Evolutionary conservation across 2,329 filamentous ascomycete species (phyloP).

Genomic region (Penicillium olsonii): DNA sequence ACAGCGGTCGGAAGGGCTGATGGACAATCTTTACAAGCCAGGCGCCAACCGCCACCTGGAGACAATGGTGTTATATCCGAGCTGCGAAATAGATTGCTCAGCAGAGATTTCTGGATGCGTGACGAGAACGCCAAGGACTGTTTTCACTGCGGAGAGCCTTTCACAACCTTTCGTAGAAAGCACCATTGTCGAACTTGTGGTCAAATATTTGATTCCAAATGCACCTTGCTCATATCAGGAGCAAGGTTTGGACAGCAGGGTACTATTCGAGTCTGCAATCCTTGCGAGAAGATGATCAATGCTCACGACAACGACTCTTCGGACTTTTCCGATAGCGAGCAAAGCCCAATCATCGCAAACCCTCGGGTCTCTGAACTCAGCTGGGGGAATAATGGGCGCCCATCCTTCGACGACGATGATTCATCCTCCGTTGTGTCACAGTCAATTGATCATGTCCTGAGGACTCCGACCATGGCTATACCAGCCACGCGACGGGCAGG

Average conservation of each 20-base stretch:
- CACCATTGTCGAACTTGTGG: constrained; percentile 94
- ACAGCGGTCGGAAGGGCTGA: constrained; percentile 28
- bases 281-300: constrained; percentile 87
- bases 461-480: constrained; percentile 64
- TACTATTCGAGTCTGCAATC: constrained; percentile 85
- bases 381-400: constrained; percentile 44
- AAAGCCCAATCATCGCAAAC: constrained; percentile 63
- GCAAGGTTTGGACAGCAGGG: constrained; percentile 83
- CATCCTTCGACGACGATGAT: constrained; percentile 50
- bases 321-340: constrained; percentile 76
- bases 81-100: constrained; percentile 83
- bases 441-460: constrained; percentile 48
- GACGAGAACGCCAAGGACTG: constrained; percentile 98
- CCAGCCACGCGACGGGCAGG: constrained; percentile 65
- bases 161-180: constrained; percentile 91
- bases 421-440: constrained; percentile 49
- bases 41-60: constrained; percentile 18
- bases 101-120: constrained; percentile 98
- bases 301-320: constrained; percentile 89
- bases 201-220: constrained; percentile 98
- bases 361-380: constrained; percentile 64
- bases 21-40: constrained; percentile 19
- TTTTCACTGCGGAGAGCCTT: constrained; percentile 85
- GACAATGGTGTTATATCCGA: constrained; percentile 52
- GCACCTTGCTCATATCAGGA: constrained; percentile 87